Base-by-base conservation (phyloP, 768 basidiomycete species). In the Pleurotus tuber-regium region DNA sequence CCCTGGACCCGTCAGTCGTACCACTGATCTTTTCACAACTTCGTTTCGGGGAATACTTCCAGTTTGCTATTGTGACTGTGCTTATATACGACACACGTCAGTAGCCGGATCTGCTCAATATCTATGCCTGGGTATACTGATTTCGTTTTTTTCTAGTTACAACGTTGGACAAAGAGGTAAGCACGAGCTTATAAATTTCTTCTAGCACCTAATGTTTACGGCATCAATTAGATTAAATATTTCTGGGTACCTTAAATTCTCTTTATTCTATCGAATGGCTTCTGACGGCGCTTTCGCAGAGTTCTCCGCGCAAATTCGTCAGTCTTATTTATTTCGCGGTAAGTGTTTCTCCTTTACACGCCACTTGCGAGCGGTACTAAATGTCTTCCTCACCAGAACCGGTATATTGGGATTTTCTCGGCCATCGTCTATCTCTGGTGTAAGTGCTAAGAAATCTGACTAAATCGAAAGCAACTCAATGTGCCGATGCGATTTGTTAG, bases 151-250 rank as follows among this genome's bases (percentile, higher is more conserved):
- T 19, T 28, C 30, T 31, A 48, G 46, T 48, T n/a, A 31, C 46
- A 4, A 48, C 46, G n/a, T 35, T 48, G 14, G 46, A 48, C n/a
- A 48, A 48, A 36, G 46, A 48, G 46, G 46, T 48, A 14, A n/a
- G 43, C 8, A 9, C 12, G n/a, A n/a, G n/a, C n/a, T n/a, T n/a
- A n/a, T 18, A 2, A 3, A 21, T 23, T 10, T 25, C 23, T 42
- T 42, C 41, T 11, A 9, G 11, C 41, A 2, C 23, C 23, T 11
- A 6, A 24, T 4, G 18, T 2, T 42, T 25, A 10, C 41, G 24
- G n/a, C 23, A 9, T 25, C 30, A 1, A 48, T 16, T n/a, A 48
- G 46, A n/a, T 48, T 16, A 48, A 36, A 48, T 48, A 48, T 23
- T 48, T 48, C 4, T 48, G 46, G 46, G 46, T 29, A 33, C 29